Base-by-base conservation (phyloP, 768 basidiomycete species). In the Mycena rebaudengoi region DNA sequence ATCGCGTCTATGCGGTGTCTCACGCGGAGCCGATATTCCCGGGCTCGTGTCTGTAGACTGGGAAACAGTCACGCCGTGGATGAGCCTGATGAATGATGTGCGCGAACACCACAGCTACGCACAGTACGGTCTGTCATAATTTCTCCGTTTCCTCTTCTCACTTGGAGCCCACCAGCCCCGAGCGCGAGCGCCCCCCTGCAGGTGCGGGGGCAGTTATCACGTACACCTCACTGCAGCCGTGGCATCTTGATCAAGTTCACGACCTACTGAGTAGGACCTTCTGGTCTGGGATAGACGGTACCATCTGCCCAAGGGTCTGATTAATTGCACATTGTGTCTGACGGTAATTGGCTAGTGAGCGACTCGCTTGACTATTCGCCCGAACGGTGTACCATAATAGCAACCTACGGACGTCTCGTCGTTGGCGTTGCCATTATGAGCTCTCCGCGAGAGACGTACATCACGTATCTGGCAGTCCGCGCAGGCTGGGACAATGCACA, bases 401-500 rank as follows among this genome's bases (percentile, higher is more conserved):
- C 91, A 4, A 82, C 80, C 60, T 93, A 93, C 75, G 89, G 87
- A 60, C 76, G 78, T 49, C 79, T 93, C 12, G 91, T 95, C 6
- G 83, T 94, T 8, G 93, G 93, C 16, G 85, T 86, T 18, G 91
- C 90, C 13, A 85, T 94, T 62, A 76, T 94, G 61, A 92, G 88
- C 73, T 92, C 91, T 23, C 93, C 93, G 0, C 84, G 85, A 49
- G 91, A 93, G 72, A 89, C 91, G 4, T 95, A 95, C 69, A 92
- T 95, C 54, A 93, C 91, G 20, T 95, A 93, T 65, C 81, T 95
- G 16, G 89, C 83, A 37, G 93, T 95, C 50, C 88, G 84, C 68
- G 81, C 88, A 18, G 92, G 93, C 11, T 95, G 92, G 92, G 90
- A 94, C 57, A 90, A 90, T 68, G 81, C 87, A 4, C 86, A 89